A percentile compares a stretch with the other conserved stretches of the same genome.
These are phyloP conservation scores for Alloteropsis semialata DNA, from an alignment of 176 grass and related monocot genomes.

Conservation along the genomic window DNA sequence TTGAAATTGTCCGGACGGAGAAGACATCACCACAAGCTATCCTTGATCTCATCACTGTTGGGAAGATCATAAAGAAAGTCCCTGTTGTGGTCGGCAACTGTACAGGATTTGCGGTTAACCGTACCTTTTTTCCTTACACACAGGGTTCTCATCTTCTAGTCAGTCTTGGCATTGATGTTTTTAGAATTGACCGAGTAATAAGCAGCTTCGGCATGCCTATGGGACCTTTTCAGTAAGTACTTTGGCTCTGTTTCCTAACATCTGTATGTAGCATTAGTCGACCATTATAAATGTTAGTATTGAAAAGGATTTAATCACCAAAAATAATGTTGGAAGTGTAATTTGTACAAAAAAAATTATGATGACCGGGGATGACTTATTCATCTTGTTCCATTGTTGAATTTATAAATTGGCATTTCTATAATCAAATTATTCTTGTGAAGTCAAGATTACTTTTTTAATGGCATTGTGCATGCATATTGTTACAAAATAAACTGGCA, in stretches of 20 bases:
- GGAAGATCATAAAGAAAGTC: conserved; percentile 95
- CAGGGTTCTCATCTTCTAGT: conserved; percentile 73
- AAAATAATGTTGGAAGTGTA: neutral
- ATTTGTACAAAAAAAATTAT: neutral
- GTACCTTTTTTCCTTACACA: conserved; percentile 93
- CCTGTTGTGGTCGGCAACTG: conserved; percentile 98
- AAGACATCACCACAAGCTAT: conserved; percentile 94
- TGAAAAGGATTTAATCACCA: neutral
- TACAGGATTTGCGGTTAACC: conserved; percentile 94
- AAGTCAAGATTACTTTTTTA: neutral
- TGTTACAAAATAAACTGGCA: neutral
- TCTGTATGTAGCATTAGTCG: neutral
- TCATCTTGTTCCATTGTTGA: neutral
- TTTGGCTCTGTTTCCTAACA: conserved; percentile 4
- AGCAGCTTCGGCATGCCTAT: conserved; percentile 96
- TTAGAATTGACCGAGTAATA: conserved; percentile 80
- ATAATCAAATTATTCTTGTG: neutral
- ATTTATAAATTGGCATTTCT: neutral
- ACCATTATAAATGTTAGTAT: neutral
- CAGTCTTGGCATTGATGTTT: conserved; percentile 83
- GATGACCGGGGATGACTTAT: neutral
- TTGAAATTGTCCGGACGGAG: conserved; percentile 96
- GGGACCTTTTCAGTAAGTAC: conserved; percentile 96
- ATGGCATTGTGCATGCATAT: neutral
- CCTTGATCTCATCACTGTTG: conserved; percentile 85